Evolutionary conservation across 2,329 filamentous ascomycete species (phyloP).

Genomic region (Cladosporium colombiae): DNA sequence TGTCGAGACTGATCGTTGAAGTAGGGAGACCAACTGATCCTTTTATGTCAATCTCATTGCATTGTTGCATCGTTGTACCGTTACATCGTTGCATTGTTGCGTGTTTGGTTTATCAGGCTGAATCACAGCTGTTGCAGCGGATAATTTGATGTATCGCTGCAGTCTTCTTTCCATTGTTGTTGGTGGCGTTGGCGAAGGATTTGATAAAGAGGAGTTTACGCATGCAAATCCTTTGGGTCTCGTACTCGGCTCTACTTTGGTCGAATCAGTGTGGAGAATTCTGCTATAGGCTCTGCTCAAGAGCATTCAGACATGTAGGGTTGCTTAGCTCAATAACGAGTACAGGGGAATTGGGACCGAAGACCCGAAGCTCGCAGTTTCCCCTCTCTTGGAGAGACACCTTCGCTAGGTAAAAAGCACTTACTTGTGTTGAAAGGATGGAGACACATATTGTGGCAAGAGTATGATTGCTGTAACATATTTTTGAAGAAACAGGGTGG

Average conservation of each 20-base stretch:
- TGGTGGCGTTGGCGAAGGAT: conserved; percentile 4
- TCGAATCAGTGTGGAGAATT: neutral
- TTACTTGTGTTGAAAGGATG: neutral
- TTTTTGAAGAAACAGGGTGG: neutral
- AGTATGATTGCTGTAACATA: neutral
- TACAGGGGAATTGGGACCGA: neutral
- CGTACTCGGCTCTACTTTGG: neutral
- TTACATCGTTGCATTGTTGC: neutral
- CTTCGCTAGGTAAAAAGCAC: neutral
- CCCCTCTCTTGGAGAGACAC: neutral
- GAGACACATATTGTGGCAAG: neutral
- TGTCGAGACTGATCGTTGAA: neutral
- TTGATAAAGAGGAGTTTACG: neutral
- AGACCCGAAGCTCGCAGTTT: neutral
- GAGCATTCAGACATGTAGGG: neutral
- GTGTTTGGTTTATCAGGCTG: neutral
- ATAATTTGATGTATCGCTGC: neutral
- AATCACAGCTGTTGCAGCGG: neutral
- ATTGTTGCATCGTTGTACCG: neutral
- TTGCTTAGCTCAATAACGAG: neutral
- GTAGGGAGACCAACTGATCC: neutral
- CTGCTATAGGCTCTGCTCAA: neutral
- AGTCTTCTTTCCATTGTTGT: neutral
- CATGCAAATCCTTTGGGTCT: neutral
- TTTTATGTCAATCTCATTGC: neutral